phyloP scores from a whole-genome alignment of 2,329 filamentous ascomycete genomes.

The Clonostachys sp. region DNA sequence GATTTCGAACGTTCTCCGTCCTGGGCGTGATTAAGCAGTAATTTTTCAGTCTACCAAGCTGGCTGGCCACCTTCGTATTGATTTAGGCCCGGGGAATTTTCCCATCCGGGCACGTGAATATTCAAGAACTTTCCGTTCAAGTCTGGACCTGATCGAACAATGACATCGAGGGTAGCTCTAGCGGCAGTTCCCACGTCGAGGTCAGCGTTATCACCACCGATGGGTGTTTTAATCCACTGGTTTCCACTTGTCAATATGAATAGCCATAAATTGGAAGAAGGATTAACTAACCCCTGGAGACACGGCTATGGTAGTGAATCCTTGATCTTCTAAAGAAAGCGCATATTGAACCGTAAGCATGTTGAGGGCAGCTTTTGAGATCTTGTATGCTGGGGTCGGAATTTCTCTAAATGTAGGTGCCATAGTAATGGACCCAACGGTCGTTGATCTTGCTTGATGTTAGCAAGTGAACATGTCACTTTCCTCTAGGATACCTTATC shows the following conservation, averaged over 20 bases:
- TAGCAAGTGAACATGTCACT: background rate
- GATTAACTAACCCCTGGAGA: constrained; percentile 33
- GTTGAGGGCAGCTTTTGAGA: constrained; percentile 41
- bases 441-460: constrained; percentile 10
- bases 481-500: background rate
- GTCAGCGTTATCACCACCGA: constrained; percentile 32
- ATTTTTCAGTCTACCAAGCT: constrained; percentile 1
- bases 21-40: too few species aligned
- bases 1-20: too few species aligned
- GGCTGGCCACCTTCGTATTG: constrained; percentile 3
- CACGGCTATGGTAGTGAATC: constrained; percentile 34
- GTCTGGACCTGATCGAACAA: background rate
- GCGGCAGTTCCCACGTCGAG: constrained; percentile 30
- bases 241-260: background rate
- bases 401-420: constrained; percentile 10
- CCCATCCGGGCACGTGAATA: constrained; percentile 7
- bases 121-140: constrained; percentile 9
- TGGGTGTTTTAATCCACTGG: constrained; percentile 37
- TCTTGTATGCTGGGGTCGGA: constrained; percentile 33
- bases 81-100: background rate
- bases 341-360: constrained; percentile 39
- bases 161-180: constrained; percentile 8
- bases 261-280: background rate
- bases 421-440: constrained; percentile 31
- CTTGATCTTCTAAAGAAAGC: constrained; percentile 22